A percentile compares a stretch with the other conserved stretches of the same genome.
phyloP scores from a whole-genome alignment of 2,329 filamentous ascomycete species.

The Decorospora gaudefroyi region DNA sequence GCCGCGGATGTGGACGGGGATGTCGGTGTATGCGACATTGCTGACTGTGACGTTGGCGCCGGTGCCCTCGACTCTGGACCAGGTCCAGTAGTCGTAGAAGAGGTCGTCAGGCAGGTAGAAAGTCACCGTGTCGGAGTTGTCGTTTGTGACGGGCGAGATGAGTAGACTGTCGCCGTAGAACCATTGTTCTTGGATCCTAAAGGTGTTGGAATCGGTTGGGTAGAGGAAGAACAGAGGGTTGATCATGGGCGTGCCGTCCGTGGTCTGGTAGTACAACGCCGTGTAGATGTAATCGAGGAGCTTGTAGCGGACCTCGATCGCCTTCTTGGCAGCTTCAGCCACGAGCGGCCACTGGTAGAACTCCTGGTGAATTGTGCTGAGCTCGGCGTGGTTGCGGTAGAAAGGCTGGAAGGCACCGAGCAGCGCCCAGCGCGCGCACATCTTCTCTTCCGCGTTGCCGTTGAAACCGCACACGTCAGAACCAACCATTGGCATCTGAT shows the following conservation, averaged over 20 bases:
- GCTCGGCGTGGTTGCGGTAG: constrained; percentile 72
- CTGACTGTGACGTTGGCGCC: constrained; percentile 52
- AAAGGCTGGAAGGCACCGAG: constrained; percentile 76
- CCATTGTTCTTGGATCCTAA: constrained; percentile 60
- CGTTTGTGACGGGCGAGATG: constrained; percentile 60
- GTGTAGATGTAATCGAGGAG: constrained; percentile 83
- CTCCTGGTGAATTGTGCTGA: constrained; percentile 63
- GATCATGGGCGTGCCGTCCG: constrained; percentile 66
- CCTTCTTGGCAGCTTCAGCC: constrained; percentile 66
- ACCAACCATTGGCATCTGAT: constrained; percentile 56
- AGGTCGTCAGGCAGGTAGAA: constrained; percentile 62
- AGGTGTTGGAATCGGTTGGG: constrained; percentile 60
- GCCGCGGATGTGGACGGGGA: constrained; percentile 70
- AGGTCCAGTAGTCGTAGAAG: constrained; percentile 66
- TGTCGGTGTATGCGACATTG: constrained; percentile 56
- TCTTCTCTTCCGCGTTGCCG: constrained; percentile 65
- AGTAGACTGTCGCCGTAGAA: constrained; percentile 63
- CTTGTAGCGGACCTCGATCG: constrained; percentile 73
- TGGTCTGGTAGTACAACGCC: constrained; percentile 63
- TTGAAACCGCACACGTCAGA: constrained; percentile 78
- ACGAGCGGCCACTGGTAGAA: constrained; percentile 72
- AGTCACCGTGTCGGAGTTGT: constrained; percentile 57
- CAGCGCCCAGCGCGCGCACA: constrained; percentile 76
- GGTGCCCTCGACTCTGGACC: constrained; percentile 52
- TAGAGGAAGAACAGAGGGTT: constrained; percentile 76